Evolutionary conservation across 345 rosid genomes (phyloP).

Genomic region (Cardamine occulta): DNA sequence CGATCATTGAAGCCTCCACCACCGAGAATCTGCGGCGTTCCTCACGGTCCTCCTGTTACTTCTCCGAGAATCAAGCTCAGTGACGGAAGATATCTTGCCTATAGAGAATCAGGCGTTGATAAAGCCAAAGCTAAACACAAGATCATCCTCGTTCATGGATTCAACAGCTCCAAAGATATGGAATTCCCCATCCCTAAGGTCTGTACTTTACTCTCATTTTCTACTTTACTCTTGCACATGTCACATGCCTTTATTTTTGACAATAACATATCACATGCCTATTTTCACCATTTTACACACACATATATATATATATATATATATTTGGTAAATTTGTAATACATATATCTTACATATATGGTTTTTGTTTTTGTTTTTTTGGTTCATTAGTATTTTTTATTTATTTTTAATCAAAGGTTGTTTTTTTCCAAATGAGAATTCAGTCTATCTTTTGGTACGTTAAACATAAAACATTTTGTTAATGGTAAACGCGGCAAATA

Average conservation of each 20-base stretch:
- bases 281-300: background rate
- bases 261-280: background rate
- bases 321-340: too few relatives aligned
- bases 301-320: too few relatives aligned
- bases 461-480: background rate
- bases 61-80: slow-evolving; percentile 72
- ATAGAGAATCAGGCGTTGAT: slow-evolving; percentile 69
- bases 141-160: slow-evolving; percentile 73
- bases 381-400: background rate
- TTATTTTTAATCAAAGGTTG: too few relatives aligned
- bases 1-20: slow-evolving; percentile 66
- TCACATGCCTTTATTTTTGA: too few relatives aligned
- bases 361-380: background rate
- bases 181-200: slow-evolving; percentile 58
- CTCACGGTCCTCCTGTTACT: slow-evolving; percentile 67
- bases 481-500: background rate
- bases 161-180: slow-evolving; percentile 63
- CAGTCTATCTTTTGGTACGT: background rate
- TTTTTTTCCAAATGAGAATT: background rate
- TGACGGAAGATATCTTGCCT: slow-evolving; percentile 84
- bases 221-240: background rate
- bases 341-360: too few relatives aligned
- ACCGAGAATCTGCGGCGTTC: slow-evolving; percentile 71
- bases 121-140: slow-evolving; percentile 62
- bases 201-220: slow-evolving; percentile 23